Evolutionary conservation across 148 eudicot genomes (phyloP).

Genomic region (Talinum fruticosum): DNA sequence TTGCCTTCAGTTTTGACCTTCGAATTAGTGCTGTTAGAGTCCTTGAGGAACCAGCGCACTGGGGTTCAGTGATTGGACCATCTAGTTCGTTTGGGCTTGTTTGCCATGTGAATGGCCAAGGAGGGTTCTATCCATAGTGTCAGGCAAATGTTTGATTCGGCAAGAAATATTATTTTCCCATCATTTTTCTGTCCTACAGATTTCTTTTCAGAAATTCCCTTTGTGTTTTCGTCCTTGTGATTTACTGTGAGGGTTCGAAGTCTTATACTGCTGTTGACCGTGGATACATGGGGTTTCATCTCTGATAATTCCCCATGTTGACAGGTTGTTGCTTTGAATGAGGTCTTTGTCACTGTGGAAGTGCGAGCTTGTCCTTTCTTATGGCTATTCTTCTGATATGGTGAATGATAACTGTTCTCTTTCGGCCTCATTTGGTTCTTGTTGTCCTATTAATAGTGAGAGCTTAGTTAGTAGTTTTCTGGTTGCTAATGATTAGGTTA

Average conservation of each 20-base stretch:
- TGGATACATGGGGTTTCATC: constrained; percentile 25
- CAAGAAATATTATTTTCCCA: neutral
- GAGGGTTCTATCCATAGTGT: neutral
- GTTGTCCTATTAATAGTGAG: neutral
- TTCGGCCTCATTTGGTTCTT: neutral
- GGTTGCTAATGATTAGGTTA: constrained; percentile 10
- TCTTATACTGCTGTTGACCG: constrained; percentile 20
- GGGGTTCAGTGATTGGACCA: neutral
- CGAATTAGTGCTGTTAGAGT: neutral
- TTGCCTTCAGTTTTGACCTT: neutral
- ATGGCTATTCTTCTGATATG: constrained; percentile 15
- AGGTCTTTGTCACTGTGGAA: constrained; percentile 22
- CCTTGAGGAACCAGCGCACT: neutral
- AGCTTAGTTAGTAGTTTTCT: neutral
- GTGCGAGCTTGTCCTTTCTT: constrained; percentile 26
- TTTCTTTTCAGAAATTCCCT: neutral
- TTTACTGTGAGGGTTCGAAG: constrained; percentile 9
- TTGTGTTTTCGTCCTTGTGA: constrained; percentile 5
- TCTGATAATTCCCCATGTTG: constrained; percentile 28
- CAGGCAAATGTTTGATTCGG: neutral
- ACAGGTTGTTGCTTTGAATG: constrained; percentile 38
- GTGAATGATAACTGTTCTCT: constrained; percentile 25
- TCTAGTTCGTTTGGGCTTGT: constrained; percentile 2
- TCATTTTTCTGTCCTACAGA: neutral
- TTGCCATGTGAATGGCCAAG: neutral